Evolutionary conservation across 768 basidiomycete genomes (phyloP).

Genomic region (Neoboletus subvelutipes): DNA sequence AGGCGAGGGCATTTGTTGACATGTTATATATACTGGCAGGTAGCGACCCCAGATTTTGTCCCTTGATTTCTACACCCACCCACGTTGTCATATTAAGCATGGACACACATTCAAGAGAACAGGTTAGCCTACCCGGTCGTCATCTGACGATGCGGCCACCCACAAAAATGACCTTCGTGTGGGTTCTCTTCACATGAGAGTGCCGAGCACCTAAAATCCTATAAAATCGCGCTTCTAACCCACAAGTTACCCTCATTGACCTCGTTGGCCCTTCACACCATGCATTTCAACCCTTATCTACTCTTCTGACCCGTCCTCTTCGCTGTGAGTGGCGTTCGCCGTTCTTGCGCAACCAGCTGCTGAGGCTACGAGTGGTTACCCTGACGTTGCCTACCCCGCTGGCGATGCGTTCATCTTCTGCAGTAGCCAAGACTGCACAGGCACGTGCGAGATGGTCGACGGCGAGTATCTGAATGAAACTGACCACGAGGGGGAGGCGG

Average conservation of each 20-base stretch:
- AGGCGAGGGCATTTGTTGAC: neutral
- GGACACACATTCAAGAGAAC: neutral
- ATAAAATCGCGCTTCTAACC: neutral
- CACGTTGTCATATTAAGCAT: neutral
- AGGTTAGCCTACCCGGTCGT: neutral
- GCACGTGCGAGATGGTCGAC: too few relatives aligned
- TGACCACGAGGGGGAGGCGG: too few relatives aligned
- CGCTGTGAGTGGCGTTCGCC: too few relatives aligned
- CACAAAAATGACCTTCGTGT: neutral
- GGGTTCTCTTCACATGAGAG: neutral
- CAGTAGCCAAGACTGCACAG: too few relatives aligned
- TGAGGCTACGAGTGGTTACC: too few relatives aligned
- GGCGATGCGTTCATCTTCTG: too few relatives aligned
- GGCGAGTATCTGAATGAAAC: too few relatives aligned
- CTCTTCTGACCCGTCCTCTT: neutral
- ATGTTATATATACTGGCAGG: neutral
- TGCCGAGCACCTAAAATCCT: neutral
- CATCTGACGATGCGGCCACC: neutral
- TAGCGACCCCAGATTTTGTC: neutral
- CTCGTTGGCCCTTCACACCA: neutral
- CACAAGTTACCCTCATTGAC: neutral
- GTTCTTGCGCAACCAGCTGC: too few relatives aligned
- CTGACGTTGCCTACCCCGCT: too few relatives aligned
- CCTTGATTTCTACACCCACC: too few relatives aligned
- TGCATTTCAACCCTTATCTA: neutral